phyloP scores from a whole-genome alignment of 148 eudicot species.

The Arctostaphylos glauca region DNA sequence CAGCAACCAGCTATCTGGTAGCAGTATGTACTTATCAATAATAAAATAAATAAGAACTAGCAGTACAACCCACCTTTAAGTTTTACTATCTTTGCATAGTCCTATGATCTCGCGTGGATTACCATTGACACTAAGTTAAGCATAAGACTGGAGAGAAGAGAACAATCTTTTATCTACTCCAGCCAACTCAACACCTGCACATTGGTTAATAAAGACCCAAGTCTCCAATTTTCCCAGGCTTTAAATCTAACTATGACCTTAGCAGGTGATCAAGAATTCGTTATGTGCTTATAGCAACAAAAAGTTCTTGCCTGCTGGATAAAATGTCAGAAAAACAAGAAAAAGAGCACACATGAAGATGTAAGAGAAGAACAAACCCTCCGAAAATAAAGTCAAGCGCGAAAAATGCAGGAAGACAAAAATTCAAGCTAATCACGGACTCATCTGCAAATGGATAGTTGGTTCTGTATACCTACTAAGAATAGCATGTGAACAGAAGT shows the following conservation, averaged over 20 bases:
- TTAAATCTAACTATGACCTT: background rate
- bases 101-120: background rate
- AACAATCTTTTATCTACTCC: background rate
- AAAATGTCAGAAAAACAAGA: background rate
- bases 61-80: background rate
- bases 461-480: background rate
- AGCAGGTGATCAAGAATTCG: background rate
- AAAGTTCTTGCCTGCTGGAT: no score
- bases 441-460: background rate
- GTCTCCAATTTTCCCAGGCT: slow-evolving; percentile 1
- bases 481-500: background rate
- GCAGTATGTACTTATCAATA: background rate
- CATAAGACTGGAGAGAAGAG: background rate
- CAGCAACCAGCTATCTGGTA: background rate
- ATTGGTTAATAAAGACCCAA: background rate
- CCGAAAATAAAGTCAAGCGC: background rate
- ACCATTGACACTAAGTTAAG: background rate
- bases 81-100: background rate
- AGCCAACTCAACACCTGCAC: slow-evolving; percentile 7
- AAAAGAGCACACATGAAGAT: background rate
- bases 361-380: background rate
- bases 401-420: background rate
- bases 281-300: background rate
- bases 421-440: background rate
- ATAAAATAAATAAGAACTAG: background rate